Evolutionary conservation across 371 early-diverging fungal genomes (phyloP).

Genomic region (Rozella allomycis): DNA sequence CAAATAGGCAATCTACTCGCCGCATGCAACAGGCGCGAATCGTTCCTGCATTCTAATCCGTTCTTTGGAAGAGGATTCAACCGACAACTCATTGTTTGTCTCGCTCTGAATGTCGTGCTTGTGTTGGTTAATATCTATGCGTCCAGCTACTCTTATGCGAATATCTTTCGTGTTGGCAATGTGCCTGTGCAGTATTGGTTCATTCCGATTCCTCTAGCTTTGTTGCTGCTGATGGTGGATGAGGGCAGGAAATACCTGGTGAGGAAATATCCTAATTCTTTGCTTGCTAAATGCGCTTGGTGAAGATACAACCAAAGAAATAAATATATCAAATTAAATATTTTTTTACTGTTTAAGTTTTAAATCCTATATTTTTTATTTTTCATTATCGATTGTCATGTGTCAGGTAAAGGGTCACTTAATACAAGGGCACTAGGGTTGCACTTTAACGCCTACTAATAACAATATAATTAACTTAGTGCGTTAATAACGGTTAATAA

Average conservation of each 20-base stretch:
- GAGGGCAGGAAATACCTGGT: conserved; percentile 29
- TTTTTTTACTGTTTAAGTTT: too few relatives aligned
- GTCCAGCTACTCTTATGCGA: conserved; percentile 25
- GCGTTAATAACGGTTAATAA: too few relatives aligned
- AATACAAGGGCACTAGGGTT: too few relatives aligned
- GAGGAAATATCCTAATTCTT: conserved; percentile 13
- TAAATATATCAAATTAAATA: too few relatives aligned
- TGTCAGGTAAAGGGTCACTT: too few relatives aligned
- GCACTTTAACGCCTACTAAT: too few relatives aligned
- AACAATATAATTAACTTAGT: too few relatives aligned
- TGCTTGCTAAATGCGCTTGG: conserved; percentile 24
- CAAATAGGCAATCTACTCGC: conserved; percentile 36
- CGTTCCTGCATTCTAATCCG: conserved; percentile 32
- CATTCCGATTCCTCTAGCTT: conserved; percentile 19
- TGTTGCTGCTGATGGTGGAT: conserved; percentile 26
- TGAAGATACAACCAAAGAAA: too few relatives aligned
- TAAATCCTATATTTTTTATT: too few relatives aligned
- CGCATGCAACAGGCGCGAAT: conserved; percentile 32
- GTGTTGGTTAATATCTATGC: too few relatives aligned
- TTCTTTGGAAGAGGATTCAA: conserved; percentile 26
- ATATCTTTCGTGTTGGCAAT: conserved; percentile 32
- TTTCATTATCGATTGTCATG: too few relatives aligned
- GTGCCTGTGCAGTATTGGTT: conserved; percentile 47
- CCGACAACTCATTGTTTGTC: conserved; percentile 22
- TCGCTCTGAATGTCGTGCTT: conserved; percentile 34